Evolutionary conservation across 2,329 filamentous ascomycete species (phyloP).

Genomic region (Phaeosphaeriaceae sp.): DNA sequence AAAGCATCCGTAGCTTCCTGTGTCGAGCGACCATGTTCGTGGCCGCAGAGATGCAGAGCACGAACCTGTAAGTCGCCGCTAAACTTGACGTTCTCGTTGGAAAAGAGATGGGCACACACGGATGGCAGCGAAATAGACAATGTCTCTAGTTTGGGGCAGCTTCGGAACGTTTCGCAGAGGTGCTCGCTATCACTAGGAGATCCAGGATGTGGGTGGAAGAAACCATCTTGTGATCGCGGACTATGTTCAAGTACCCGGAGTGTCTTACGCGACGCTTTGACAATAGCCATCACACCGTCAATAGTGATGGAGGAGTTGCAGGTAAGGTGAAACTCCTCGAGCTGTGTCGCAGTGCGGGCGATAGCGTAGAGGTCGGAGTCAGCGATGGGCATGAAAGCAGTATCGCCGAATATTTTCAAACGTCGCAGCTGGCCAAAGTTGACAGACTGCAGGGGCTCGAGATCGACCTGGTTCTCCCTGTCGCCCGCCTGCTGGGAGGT

Average conservation of each 20-base stretch:
- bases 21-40: conserved; percentile 45
- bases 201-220: conserved; percentile 59
- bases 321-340: conserved; percentile 61
- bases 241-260: conserved; percentile 61
- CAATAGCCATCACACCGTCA: conserved; percentile 59
- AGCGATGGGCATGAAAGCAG: conserved; percentile 58
- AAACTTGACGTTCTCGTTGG: conserved; percentile 53
- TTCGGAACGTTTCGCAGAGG: conserved; percentile 56
- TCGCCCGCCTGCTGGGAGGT: conserved; percentile 52
- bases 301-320: conserved; percentile 61
- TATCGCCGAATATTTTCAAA: conserved; percentile 62
- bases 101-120: conserved; percentile 56
- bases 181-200: conserved; percentile 53
- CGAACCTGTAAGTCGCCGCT: conserved; percentile 57
- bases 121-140: conserved; percentile 57
- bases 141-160: conserved; percentile 55
- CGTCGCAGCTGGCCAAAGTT: conserved; percentile 58
- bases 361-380: conserved; percentile 59
- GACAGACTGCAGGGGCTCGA: conserved; percentile 54
- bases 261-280: conserved; percentile 56
- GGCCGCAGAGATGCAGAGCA: conserved; percentile 55
- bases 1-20: conserved; percentile 47
- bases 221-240: conserved; percentile 59
- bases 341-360: conserved; percentile 57
- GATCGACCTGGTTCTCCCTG: conserved; percentile 50